Evolutionary conservation across 257 asterid genomes (phyloP), one percentile per base, ranked within the genome.

Genomic region (Primulina huaijiensis): DNA sequence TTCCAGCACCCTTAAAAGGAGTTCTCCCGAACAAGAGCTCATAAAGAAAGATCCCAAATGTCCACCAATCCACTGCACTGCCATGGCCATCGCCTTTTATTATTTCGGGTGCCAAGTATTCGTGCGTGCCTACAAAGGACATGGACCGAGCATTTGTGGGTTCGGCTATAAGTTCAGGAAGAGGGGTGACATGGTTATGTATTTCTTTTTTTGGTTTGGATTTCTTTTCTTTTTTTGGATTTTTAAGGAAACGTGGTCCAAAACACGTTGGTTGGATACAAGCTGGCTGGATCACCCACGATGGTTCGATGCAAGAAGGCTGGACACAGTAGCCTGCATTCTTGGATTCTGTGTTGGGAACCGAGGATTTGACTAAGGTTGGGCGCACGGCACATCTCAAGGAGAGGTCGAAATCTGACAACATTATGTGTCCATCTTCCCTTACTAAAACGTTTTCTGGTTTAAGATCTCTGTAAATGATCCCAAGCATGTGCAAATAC

Each of bases 51-150:
- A 86, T 78, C 56, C 91, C 91, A 33, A 86, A 83, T 33, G 88
- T 86, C 91, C 91, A 86, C 91, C 91, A 86, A 70, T 86, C 91
- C 31, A 86, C 91, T 20, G 91, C 91, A 68, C 91, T 86, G 7
- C 91, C 91, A 25, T 86, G 91, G 38, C 91, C 91, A 81, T 83
- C 91, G 0, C 91, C 91, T 65, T 86, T 86, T 60, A 86, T 72
- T 31, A 86, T 86, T 75, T 86, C 91, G 0, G 91, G 91, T 14
- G 91, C 91, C 61, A 86, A 71, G 74, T 86, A 86, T 79, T 86
- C 91, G 25, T 86, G 91, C 23, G 91, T 86, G 23, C 91, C 91
- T 4, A 86, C 91, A n/a, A 86, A 86, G 59, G 91, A 86, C 91
- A 86, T 86, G 1, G 91, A 86, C 33, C 91, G 82, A 53, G 91